Percentiles rank a stretch among this genome's conserved stretches.
phyloP scores from a whole-genome alignment of 1,284 basidiomycete genomes.

The Polyporus tsugae region DNA sequence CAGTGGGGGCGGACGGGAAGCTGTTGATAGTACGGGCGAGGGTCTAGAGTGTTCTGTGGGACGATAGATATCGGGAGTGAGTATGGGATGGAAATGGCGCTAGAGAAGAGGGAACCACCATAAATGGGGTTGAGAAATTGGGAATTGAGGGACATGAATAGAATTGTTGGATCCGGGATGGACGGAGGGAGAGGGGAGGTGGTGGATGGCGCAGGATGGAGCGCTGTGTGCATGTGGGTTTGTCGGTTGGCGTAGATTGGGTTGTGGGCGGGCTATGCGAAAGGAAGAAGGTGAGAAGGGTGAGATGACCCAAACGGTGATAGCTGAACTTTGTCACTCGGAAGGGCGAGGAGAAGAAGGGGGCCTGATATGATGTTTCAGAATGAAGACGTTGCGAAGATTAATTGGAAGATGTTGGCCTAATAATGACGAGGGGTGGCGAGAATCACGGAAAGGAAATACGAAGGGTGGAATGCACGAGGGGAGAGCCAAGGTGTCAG shows the following conservation, averaged over 20 bases:
- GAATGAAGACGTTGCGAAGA: background rate
- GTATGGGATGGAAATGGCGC: background rate
- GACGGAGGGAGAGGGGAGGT: background rate
- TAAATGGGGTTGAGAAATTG: background rate
- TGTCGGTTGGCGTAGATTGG: background rate
- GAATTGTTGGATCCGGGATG: background rate
- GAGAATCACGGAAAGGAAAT: background rate
- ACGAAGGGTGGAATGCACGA: background rate
- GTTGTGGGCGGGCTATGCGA: slow-evolving; percentile 2
- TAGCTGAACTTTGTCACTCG: background rate
- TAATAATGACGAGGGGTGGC: background rate
- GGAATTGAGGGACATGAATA: background rate
- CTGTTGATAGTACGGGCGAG: background rate
- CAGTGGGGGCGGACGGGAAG: background rate
- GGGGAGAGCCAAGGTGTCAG: background rate
- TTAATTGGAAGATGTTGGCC: background rate
- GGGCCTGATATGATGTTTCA: background rate
- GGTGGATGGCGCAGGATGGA: background rate
- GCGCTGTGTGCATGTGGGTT: background rate
- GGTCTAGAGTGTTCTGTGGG: background rate
- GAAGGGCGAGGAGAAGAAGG: background rate
- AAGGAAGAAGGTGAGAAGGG: background rate
- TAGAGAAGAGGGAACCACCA: background rate
- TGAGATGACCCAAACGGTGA: background rate
- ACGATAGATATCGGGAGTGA: background rate